Conservation (phyloP, 495 filamentous ascomycete genomes). For the Trichodelitschia bisporula region DNA sequence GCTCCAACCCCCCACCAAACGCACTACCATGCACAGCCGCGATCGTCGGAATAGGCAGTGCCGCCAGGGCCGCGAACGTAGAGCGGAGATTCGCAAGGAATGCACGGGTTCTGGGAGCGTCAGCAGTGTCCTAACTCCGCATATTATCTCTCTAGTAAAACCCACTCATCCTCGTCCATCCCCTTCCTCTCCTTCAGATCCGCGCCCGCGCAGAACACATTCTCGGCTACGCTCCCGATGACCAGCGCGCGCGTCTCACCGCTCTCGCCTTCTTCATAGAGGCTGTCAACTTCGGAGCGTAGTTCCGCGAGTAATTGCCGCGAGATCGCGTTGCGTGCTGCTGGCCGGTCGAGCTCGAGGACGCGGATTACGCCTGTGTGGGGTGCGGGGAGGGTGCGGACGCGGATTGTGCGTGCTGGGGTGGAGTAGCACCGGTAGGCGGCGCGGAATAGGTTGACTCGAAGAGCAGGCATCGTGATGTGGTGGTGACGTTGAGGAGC, state of each 20-base stretch:
- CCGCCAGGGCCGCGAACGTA: conserved; percentile 40
- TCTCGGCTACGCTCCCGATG: conserved; percentile 50
- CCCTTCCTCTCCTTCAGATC: conserved; percentile 53
- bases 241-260: conserved; percentile 53
- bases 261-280: conserved; percentile 39
- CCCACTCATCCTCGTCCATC: neutral
- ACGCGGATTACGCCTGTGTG: conserved; percentile 66
- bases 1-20: conserved; percentile 77
- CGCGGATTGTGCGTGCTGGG: conserved; percentile 24
- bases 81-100: conserved; percentile 54
- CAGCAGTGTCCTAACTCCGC: too few relatives aligned
- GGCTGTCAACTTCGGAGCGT: conserved; percentile 36
- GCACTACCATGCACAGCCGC: conserved; percentile 57
- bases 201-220: conserved; percentile 78
- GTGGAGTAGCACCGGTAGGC: too few relatives aligned
- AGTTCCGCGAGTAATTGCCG: conserved; percentile 45
- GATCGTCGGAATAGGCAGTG: conserved; percentile 70
- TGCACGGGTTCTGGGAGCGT: conserved; percentile 29
- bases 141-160: too few relatives aligned
- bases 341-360: conserved; percentile 63
- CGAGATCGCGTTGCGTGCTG: conserved; percentile 77
- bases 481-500: too few relatives aligned
- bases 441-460: too few relatives aligned
- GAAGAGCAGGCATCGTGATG: too few relatives aligned
- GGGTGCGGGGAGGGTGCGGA: conserved; percentile 49